Base-by-base conservation (phyloP, 2,329 filamentous ascomycete species). In the Sporothrix mexicana region DNA sequence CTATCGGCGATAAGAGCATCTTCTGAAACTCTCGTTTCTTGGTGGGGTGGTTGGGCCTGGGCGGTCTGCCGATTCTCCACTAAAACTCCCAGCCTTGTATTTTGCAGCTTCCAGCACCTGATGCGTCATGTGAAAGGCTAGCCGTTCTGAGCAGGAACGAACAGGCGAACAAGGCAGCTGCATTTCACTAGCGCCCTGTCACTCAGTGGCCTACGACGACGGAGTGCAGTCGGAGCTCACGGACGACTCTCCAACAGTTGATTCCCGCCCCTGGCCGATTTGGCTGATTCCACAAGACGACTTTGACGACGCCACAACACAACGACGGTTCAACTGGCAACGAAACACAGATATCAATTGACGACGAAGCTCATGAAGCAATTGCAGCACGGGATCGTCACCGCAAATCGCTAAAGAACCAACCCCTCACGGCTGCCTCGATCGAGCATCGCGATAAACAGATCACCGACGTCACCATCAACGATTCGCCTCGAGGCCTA, bases 51-150 rank as follows among this genome's bases (percentile, higher is more conserved):
- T 45, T 70, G 69, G 49, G 23, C 41, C 30, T 36, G 36, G 25
- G 69, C 68, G 68, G 69, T 71, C 41, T 64, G 30, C 59, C n/a
- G 8, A 43, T 17, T 43, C 59, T 62, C 36, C 59, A 62, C 36
- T 41, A 41, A 1, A 51, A 17, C 3, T 12, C 23, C 69, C 55
- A 70, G 69, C 55, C 69, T 55, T 49, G 69, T 55, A 43, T 10
- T 70, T 45, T 70, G 53, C 69, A n/a, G 61, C 69, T 70, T 43
- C 41, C 69, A n/a, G 61, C 72, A 73, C 72, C n/a, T 73, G 72
- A 71, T 10, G 8, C 1, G 45, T 71, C 72, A 73, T 25, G 51
- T 69, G 72, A 17, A 36, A 59, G 53, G 66, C 47, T 57, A 43
- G 53, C 36, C 17, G 9, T 5, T 45, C 10, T 23, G 59, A 47